Evolutionary conservation across 306 rosid genomes (phyloP), one percentile per base, ranked within the genome.

Genomic region (Cotoneaster glaucophyllus): DNA sequence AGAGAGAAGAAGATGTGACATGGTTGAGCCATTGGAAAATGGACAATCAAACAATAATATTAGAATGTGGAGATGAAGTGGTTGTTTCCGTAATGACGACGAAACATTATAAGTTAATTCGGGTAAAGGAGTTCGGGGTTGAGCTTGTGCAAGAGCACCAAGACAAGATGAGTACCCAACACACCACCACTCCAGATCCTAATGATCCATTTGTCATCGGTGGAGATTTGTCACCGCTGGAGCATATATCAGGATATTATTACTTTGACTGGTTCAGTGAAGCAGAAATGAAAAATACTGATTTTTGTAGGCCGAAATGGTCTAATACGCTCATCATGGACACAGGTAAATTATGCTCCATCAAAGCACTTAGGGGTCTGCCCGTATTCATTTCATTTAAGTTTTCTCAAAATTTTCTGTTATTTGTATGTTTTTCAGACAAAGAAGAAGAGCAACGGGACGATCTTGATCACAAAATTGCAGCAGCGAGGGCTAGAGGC

Each of bases 31-130:
- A 57, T 1, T 72, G 76, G 76, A 24, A 4, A 10, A 8, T 57
- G 52, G 17, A 56, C 4, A 25, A 17, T 2, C 8, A 50, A 5
- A 59, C 3, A 57, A 57, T 37, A 50, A 12, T 11, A 2, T 5
- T 72, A 0, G 21, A 56, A 34, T 50, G 11, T 13, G 67, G 76
- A 11, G 24, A 72, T 72, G 1, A 72, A n/a, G 10, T 72, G 34
- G 17, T 26, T 15, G 66, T 72, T 72, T 34, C 37, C 13, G 24
- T 72, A 17, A 1, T 0, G 14, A 1, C 5, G 2, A 1, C 0
- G n/a, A 0, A 0, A 8, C 14, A 1, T 22, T 0, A 2, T n/a
- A 0, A 1, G 5, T 2, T 3, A n/a, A n/a, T 3, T 2, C 10
- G 2, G 39, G 4, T 62, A 4, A 62, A 62, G 44, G 37, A 39